Evolutionary conservation across 768 basidiomycete genomes (phyloP).

Genomic region (Podaxis sp.): DNA sequence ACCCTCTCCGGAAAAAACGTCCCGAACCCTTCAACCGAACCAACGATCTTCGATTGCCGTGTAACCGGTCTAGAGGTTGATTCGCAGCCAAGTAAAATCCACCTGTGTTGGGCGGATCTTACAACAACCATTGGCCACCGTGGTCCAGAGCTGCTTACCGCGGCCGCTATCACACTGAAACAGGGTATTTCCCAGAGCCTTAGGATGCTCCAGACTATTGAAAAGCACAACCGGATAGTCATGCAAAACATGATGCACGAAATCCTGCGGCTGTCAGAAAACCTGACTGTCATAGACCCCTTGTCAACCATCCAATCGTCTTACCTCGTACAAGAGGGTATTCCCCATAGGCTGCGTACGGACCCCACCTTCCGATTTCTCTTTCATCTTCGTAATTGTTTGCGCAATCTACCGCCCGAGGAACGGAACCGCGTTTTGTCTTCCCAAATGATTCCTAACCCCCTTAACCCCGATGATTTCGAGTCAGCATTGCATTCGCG

Average conservation of each 20-base stretch:
- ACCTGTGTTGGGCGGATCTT: conserved; percentile 19
- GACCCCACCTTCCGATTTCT: conserved; percentile 75
- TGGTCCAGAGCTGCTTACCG: conserved; percentile 41
- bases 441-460: conserved; percentile 7
- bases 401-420: conserved; percentile 41
- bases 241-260: conserved; percentile 42
- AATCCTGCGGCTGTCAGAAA: conserved; percentile 51
- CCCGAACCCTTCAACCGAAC: conserved; percentile 22
- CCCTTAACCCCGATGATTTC: conserved; percentile 30
- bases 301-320: conserved; percentile 84
- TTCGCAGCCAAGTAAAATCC: conserved; percentile 14
- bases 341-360: conserved; percentile 64
- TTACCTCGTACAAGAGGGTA: conserved; percentile 75
- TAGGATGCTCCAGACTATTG: conserved; percentile 28
- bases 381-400: conserved; percentile 71
- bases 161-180: conserved; percentile 31
- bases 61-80: conserved; percentile 19
- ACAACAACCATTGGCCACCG: conserved; percentile 35
- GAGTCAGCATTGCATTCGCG: conserved; percentile 37
- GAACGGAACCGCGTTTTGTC: conserved; percentile 25
- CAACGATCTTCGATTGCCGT: conserved; percentile 27
- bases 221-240: conserved; percentile 27
- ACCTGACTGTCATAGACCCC: conserved; percentile 62
- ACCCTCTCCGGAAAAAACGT: conserved; percentile 34
- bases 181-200: conserved; percentile 25